Conservation (phyloP, 2,329 filamentous ascomycete genomes). For the Fusarium goolgardi region DNA sequence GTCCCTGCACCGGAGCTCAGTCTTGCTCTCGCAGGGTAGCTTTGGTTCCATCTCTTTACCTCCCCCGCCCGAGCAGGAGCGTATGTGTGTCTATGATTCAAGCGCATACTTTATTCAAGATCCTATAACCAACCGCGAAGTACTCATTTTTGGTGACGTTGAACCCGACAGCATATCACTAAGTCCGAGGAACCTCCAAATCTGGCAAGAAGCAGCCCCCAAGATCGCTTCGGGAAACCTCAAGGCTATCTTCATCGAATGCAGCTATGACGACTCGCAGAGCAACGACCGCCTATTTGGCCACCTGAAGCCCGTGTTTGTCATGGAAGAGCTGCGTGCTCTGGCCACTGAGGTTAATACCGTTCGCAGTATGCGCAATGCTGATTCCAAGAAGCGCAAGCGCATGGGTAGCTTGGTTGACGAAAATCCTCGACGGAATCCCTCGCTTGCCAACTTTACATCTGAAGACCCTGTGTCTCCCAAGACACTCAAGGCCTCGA, state of each 20-base stretch:
- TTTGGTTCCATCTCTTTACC: slow-evolving; percentile 43
- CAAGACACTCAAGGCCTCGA: slow-evolving; percentile 55
- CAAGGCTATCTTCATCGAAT: slow-evolving; percentile 91
- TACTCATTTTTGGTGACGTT: slow-evolving; percentile 95
- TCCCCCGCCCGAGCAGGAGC: slow-evolving; percentile 55
- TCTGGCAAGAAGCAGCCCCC: slow-evolving; percentile 90
- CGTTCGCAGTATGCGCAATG: slow-evolving; percentile 53
- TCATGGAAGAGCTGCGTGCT: slow-evolving; percentile 80
- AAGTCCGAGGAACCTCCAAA: slow-evolving; percentile 79
- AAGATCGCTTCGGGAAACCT: slow-evolving; percentile 81
- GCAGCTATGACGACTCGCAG: slow-evolving; percentile 87
- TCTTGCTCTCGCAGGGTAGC: slow-evolving; percentile 50
- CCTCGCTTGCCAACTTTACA: slow-evolving; percentile 34
- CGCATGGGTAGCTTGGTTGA: slow-evolving; percentile 55
- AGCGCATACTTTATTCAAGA: slow-evolving; percentile 95
- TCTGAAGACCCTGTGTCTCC: slow-evolving; percentile 64
- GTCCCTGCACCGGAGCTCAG: slow-evolving; percentile 41
- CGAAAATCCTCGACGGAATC: slow-evolving; percentile 41
- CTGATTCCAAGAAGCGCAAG: slow-evolving; percentile 73
- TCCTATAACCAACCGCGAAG: slow-evolving; percentile 74
- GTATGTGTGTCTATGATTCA: slow-evolving; percentile 81
- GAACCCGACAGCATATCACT: slow-evolving; percentile 90
- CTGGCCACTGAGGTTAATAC: slow-evolving; percentile 78
- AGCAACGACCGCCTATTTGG: slow-evolving; percentile 84
- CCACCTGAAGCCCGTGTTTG: slow-evolving; percentile 84